Evolutionary conservation across 192 early-diverging fungal genomes (phyloP).

Genomic region (Coemansia sp.): DNA sequence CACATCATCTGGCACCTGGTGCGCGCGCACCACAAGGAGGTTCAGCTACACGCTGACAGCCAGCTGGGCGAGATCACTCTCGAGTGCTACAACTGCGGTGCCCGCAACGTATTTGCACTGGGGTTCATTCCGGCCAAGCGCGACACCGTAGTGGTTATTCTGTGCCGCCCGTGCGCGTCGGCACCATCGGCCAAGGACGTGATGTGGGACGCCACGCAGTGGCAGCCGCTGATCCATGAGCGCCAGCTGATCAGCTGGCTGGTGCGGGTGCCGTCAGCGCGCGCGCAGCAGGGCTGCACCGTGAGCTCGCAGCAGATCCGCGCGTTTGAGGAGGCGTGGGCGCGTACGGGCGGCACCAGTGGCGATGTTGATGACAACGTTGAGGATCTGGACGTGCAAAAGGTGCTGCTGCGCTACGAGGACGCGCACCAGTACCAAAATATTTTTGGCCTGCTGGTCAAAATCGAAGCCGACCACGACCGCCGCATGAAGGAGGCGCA

Average conservation of each 20-base stretch:
- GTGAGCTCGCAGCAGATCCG: conserved; percentile 81
- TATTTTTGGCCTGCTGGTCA: conserved; percentile 91
- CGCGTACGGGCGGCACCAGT: conserved; percentile 67
- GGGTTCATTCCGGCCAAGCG: conserved; percentile 99
- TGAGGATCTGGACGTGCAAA: conserved; percentile 59
- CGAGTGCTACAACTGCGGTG: conserved; percentile 98
- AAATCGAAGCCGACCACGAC: conserved; percentile 93
- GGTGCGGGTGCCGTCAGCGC: conserved; percentile 81
- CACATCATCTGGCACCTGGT: conserved; percentile 97
- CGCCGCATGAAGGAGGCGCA: conserved; percentile 85
- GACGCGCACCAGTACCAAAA: conserved; percentile 98
- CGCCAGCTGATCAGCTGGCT: conserved; percentile 93
- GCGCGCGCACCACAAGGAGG: conserved; percentile 90
- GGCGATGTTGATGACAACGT: conserved; percentile 53
- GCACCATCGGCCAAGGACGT: conserved; percentile 84
- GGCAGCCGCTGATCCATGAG: conserved; percentile 95
- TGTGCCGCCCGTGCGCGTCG: conserved; percentile 94
- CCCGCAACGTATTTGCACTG: conserved; percentile 89
- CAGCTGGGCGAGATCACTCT: conserved; percentile 90
- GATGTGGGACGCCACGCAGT: conserved; percentile 95
- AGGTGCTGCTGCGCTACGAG: conserved; percentile 83
- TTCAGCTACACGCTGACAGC: conserved; percentile 85
- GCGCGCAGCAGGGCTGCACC: conserved; percentile 80
- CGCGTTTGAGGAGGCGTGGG: conserved; percentile 88
- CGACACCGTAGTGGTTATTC: conserved; percentile 94